phyloP scores from a whole-genome alignment of 441 rosid genomes.

The Daphne laureola region DNA sequence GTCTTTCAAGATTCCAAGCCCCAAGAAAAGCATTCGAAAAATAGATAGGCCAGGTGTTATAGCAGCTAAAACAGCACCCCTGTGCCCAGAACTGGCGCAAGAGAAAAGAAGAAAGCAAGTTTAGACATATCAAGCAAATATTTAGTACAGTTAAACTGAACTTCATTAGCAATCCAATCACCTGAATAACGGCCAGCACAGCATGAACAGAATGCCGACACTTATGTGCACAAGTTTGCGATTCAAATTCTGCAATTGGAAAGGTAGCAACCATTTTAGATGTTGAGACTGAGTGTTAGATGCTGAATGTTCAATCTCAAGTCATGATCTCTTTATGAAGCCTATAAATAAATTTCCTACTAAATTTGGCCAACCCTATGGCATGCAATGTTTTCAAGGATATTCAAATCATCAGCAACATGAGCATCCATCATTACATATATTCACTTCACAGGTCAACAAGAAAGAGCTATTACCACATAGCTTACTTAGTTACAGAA shows the following conservation, averaged over 20 bases:
- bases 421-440: too few species aligned
- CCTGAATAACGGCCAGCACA: constrained; percentile 94
- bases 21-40: constrained; percentile 63
- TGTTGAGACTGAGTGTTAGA: not conserved
- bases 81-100: constrained; percentile 52
- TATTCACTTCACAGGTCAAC: too few species aligned
- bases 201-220: constrained; percentile 78
- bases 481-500: too few species aligned
- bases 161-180: constrained; percentile 20
- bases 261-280: constrained; percentile 12
- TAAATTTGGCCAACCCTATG: too few species aligned
- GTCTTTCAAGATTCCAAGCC: constrained; percentile 66
- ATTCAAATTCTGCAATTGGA: constrained; percentile 52
- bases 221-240: constrained; percentile 89
- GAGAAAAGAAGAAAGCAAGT: constrained; percentile 1
- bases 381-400: too few species aligned
- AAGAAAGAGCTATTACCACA: too few species aligned
- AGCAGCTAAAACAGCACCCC: constrained; percentile 74
- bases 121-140: constrained; percentile 12
- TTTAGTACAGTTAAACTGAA: not conserved
- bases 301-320: too few species aligned
- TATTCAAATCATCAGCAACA: too few species aligned
- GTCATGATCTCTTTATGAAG: too few species aligned
- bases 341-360: too few species aligned
- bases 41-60: constrained; percentile 58